phyloP scores from a whole-genome alignment of 1,284 basidiomycete species.

The Athelia psychrophila region DNA sequence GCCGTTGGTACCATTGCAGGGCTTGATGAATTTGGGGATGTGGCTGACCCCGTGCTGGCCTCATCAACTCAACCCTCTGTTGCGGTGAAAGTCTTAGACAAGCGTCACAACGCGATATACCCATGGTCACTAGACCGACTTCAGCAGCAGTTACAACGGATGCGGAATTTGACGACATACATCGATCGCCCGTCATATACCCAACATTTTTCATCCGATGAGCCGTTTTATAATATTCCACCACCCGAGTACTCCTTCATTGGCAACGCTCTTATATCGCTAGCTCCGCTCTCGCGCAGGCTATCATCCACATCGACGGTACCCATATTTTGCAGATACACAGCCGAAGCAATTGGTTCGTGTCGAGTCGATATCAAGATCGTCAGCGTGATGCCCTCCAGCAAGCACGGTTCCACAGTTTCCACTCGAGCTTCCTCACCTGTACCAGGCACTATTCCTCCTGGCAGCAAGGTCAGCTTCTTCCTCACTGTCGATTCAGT shows the following conservation, averaged over 20 bases:
- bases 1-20: slow-evolving; percentile 86
- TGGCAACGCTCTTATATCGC: slow-evolving; percentile 81
- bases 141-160: slow-evolving; percentile 85
- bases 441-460: slow-evolving; percentile 55
- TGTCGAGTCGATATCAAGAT: slow-evolving; percentile 84
- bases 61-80: slow-evolving; percentile 80
- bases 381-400: slow-evolving; percentile 61
- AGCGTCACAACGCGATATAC: slow-evolving; percentile 82
- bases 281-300: slow-evolving; percentile 78
- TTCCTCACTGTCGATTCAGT: slow-evolving; percentile 82
- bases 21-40: slow-evolving; percentile 90
- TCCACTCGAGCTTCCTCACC: slow-evolving; percentile 73
- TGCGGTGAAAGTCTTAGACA: slow-evolving; percentile 89
- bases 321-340: slow-evolving; percentile 91
- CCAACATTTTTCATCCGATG: slow-evolving; percentile 89
- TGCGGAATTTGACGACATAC: slow-evolving; percentile 93
- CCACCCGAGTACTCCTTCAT: slow-evolving; percentile 90
- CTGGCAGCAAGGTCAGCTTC: slow-evolving; percentile 80
- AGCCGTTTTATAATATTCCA: slow-evolving; percentile 88
- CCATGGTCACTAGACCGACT: slow-evolving; percentile 90
- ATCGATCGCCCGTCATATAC: slow-evolving; percentile 92
- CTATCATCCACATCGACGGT: slow-evolving; percentile 74
- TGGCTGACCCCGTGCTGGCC: slow-evolving; percentile 74
- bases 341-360: slow-evolving; percentile 90
- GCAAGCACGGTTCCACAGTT: slow-evolving; percentile 60